Percentiles rank a stretch among this genome's conserved stretches.
Conservation (phyloP, 139 green algal genomes). For the Haematococcus sp. region DNA sequence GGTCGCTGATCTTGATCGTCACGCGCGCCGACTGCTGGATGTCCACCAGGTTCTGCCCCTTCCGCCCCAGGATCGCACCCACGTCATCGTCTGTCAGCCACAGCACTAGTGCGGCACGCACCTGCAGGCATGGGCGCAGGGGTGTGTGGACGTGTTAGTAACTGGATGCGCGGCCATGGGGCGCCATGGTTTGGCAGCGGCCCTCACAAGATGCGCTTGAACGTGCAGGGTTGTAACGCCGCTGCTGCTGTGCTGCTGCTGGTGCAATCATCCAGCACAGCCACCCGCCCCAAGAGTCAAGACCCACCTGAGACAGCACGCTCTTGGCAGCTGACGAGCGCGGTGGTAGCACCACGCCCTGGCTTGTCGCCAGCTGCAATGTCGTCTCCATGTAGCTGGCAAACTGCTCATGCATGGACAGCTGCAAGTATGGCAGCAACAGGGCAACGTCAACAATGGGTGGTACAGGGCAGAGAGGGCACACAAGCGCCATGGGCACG, state of each 20-base stretch:
- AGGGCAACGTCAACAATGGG: neutral
- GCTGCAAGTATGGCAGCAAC: too few species aligned
- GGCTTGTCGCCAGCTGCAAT: conserved; percentile 59
- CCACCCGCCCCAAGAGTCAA: too few species aligned
- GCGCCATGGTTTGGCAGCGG: neutral
- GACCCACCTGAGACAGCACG: conserved; percentile 21
- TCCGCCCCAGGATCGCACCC: conserved; percentile 56
- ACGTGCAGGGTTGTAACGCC: neutral
- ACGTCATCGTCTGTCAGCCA: conserved; percentile 58
- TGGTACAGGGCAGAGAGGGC: neutral
- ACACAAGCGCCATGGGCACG: neutral
- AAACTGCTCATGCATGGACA: conserved; percentile 54
- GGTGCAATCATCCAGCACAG: too few species aligned
- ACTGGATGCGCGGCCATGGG: too few species aligned
- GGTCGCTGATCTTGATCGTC: conserved; percentile 60
- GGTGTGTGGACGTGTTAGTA: too few species aligned
- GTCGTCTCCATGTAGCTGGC: conserved; percentile 61
- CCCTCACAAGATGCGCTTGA: neutral
- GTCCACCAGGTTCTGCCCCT: conserved; percentile 38
- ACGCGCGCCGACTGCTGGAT: conserved; percentile 50
- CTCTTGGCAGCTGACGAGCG: conserved; percentile 31
- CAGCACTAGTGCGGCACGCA: conserved; percentile 21
- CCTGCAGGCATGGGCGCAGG: neutral
- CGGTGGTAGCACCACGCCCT: conserved; percentile 45
- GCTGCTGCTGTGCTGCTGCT: neutral